Conservation (phyloP, 352 stramenopile species). For the Globisporangium canariense region DNA sequence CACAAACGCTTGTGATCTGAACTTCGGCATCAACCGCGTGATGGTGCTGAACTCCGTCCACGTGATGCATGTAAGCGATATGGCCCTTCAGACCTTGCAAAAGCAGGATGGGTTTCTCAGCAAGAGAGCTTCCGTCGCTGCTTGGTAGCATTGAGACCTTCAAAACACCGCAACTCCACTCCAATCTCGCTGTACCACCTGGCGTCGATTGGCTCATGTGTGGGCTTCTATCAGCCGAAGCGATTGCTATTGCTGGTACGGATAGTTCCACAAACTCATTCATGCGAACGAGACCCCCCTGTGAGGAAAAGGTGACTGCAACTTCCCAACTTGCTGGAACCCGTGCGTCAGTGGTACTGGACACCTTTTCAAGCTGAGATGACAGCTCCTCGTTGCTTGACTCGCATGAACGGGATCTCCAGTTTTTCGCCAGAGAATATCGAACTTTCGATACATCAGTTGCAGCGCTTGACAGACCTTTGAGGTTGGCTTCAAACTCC, state of each 20-base stretch:
- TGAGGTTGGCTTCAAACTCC: constrained; percentile 9
- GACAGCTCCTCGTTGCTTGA: not conserved
- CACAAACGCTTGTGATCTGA: not conserved
- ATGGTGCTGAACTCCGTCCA: not conserved
- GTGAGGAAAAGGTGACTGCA: not conserved
- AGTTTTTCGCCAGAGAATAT: not conserved
- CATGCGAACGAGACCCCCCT: constrained; percentile 1
- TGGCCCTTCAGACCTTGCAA: constrained; percentile 10
- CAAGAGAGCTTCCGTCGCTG: not conserved
- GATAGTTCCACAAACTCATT: constrained; percentile 14
- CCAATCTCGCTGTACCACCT: constrained; percentile 6
- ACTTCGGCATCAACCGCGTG: constrained; percentile 10
- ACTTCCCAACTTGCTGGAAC: constrained; percentile 12
- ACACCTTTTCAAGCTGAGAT: not conserved
- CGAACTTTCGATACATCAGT: not conserved
- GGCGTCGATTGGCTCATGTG: not conserved
- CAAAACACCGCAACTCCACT: constrained; percentile 9
- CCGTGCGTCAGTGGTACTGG: not conserved
- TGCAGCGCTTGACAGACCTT: not conserved
- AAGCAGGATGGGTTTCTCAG: not conserved
- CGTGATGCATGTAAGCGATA: constrained; percentile 10
- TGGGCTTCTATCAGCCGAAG: not conserved
- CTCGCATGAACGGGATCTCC: not conserved
- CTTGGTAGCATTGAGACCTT: constrained; percentile 2
- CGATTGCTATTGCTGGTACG: constrained; percentile 11